Conservation (phyloP, 2,329 filamentous ascomycete genomes). For the Xylaria sp. region DNA sequence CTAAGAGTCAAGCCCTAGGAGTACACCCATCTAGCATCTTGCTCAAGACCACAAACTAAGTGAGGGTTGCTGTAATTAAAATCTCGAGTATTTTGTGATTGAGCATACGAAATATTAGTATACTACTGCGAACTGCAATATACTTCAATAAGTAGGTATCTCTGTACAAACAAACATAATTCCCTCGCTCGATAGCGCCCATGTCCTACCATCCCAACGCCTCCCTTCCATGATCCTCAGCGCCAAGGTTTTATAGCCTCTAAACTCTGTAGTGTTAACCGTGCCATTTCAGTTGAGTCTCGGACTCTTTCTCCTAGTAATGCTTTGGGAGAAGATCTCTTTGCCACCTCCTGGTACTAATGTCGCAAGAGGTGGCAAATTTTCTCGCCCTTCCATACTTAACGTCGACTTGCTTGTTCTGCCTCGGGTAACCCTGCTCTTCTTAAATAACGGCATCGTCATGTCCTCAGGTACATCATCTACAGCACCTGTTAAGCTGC, state of each 20-base stretch:
- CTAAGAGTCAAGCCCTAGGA: background rate
- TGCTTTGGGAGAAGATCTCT: slow-evolving; percentile 57
- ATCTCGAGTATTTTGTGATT: background rate
- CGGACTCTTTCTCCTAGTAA: slow-evolving; percentile 65
- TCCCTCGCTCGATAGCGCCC: background rate
- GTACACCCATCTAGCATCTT: background rate
- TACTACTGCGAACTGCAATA: slow-evolving; percentile 37
- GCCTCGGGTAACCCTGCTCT: slow-evolving; percentile 51
- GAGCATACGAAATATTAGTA: slow-evolving; percentile 22
- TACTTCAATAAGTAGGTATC: slow-evolving; percentile 23
- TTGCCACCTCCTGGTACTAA: slow-evolving; percentile 45
- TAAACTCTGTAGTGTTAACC: background rate
- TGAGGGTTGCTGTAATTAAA: background rate
- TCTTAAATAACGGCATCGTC: slow-evolving; percentile 61
- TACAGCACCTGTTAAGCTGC: slow-evolving; percentile 28
- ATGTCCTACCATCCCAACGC: background rate
- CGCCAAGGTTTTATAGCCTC: slow-evolving; percentile 16
- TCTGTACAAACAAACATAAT: slow-evolving; percentile 10
- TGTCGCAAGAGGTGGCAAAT: slow-evolving; percentile 54
- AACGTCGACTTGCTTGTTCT: slow-evolving; percentile 51
- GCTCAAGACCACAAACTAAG: background rate
- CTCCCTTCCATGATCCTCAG: background rate
- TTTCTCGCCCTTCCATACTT: slow-evolving; percentile 60
- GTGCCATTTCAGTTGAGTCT: slow-evolving; percentile 51
- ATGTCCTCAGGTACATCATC: slow-evolving; percentile 48